Evolutionary conservation across 768 basidiomycete genomes (phyloP).

Genomic region (Gymnopilus junonius): DNA sequence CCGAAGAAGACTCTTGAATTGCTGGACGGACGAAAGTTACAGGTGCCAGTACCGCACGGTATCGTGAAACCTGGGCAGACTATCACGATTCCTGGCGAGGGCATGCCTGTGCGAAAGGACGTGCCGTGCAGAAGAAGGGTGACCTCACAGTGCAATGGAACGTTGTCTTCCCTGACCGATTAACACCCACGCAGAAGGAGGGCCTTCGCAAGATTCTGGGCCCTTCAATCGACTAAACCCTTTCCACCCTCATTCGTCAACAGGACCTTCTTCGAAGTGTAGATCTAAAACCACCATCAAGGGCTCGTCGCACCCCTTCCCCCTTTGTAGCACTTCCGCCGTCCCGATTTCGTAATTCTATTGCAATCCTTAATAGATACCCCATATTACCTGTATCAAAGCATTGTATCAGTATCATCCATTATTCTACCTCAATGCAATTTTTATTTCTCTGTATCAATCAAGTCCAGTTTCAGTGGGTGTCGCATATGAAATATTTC

Average conservation of each 20-base stretch:
- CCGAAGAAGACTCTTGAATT: constrained; percentile 58
- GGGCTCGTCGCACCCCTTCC: background rate
- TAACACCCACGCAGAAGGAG: constrained; percentile 82
- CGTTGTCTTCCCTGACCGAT: constrained; percentile 77
- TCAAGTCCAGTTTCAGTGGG: no score
- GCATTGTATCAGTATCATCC: constrained; percentile 6
- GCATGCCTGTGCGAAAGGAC: constrained; percentile 91
- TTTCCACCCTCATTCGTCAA: background rate
- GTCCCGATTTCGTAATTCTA: background rate
- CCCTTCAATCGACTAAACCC: background rate
- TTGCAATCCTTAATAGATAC: background rate
- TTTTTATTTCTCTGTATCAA: constrained; percentile 1
- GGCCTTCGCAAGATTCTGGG: constrained; percentile 33
- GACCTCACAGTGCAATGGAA: constrained; percentile 87
- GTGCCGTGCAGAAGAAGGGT: constrained; percentile 71
- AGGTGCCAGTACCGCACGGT: constrained; percentile 66
- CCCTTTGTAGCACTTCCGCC: background rate
- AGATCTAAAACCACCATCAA: background rate
- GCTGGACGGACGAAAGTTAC: constrained; percentile 81
- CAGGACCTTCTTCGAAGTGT: background rate
- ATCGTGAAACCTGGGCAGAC: constrained; percentile 80
- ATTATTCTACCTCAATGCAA: background rate
- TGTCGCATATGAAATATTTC: background rate
- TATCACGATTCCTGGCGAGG: constrained; percentile 74
- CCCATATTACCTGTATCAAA: constrained; percentile 6